Evolutionary conservation across 2,329 filamentous ascomycete species (phyloP).

Genomic region (Neonectria coccinea): DNA sequence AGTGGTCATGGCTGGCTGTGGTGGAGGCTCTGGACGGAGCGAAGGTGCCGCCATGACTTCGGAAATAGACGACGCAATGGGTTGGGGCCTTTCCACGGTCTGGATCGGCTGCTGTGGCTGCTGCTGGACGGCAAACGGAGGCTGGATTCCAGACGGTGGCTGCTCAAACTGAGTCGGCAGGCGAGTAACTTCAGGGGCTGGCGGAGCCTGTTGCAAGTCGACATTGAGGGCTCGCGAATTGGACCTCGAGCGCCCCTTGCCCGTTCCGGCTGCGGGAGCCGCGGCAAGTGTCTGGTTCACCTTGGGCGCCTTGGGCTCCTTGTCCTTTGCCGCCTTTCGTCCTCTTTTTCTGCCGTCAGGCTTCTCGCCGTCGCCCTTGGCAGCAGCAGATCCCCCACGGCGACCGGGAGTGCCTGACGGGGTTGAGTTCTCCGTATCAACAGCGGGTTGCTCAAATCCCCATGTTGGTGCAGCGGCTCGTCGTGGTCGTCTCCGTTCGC

Average conservation of each 20-base stretch:
- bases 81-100: constrained; percentile 51
- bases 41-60: constrained; percentile 69
- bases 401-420: constrained; percentile 69
- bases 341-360: constrained; percentile 53
- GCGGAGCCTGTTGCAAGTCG: constrained; percentile 56
- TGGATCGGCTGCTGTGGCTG: constrained; percentile 44
- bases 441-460: constrained; percentile 69
- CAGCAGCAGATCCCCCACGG: constrained; percentile 55
- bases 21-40: constrained; percentile 65
- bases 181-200: constrained; percentile 55
- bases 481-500: constrained; percentile 70
- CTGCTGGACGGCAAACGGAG: constrained; percentile 54
- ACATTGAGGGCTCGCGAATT: constrained; percentile 62
- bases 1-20: constrained; percentile 60
- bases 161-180: constrained; percentile 59
- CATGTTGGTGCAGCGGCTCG: constrained; percentile 78
- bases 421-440: constrained; percentile 71
- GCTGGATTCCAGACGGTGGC: constrained; percentile 55
- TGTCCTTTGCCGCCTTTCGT: constrained; percentile 56
- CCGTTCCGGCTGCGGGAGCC: constrained; percentile 53
- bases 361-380: constrained; percentile 63
- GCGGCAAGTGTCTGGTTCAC: constrained; percentile 60
- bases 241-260: constrained; percentile 65
- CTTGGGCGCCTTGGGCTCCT: constrained; percentile 56
- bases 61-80: constrained; percentile 55